Percentiles rank a stretch among this genome's conserved stretches.
These are phyloP conservation scores for Colletotrichum orbiculare DNA, from an alignment of 2,329 filamentous ascomycete species.

Conservation along the genomic window DNA sequence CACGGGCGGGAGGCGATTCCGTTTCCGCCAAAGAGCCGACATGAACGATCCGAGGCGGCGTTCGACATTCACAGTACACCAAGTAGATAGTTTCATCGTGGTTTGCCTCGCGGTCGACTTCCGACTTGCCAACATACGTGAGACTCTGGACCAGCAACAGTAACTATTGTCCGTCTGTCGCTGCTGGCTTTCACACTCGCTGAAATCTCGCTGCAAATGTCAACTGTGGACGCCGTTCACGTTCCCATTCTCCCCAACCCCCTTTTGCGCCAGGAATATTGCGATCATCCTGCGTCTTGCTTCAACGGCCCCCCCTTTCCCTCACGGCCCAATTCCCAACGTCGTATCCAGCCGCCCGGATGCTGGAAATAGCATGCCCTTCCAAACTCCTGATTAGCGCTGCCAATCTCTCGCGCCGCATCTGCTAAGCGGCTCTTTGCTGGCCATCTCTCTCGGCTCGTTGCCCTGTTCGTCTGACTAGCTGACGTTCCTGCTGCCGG, in stretches of 20 bases:
- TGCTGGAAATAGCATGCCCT: constrained; percentile 13
- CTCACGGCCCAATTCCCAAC: background rate
- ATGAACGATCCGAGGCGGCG: too few species aligned
- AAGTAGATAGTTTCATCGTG: too few species aligned
- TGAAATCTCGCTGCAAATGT: background rate
- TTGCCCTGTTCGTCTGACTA: background rate
- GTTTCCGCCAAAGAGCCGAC: constrained; percentile 5
- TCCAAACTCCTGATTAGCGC: background rate
- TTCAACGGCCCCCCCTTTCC: background rate
- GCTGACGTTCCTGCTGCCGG: background rate
- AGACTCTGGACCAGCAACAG: too few species aligned
- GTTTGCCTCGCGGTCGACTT: background rate
- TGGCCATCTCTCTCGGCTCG: background rate
- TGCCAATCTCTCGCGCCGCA: background rate
- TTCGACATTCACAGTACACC: too few species aligned
- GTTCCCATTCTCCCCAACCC: background rate
- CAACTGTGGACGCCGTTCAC: background rate
- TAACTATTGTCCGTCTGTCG: too few species aligned
- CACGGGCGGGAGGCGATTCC: background rate
- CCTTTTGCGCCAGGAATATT: background rate
- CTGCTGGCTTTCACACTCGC: background rate
- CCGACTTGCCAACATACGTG: background rate
- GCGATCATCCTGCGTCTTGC: background rate
- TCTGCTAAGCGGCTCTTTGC: constrained; percentile 4
- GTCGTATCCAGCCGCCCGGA: constrained; percentile 13